Evolutionary conservation across 1,284 basidiomycete genomes (phyloP).

Genomic region (Apiotrichum montevideense): DNA sequence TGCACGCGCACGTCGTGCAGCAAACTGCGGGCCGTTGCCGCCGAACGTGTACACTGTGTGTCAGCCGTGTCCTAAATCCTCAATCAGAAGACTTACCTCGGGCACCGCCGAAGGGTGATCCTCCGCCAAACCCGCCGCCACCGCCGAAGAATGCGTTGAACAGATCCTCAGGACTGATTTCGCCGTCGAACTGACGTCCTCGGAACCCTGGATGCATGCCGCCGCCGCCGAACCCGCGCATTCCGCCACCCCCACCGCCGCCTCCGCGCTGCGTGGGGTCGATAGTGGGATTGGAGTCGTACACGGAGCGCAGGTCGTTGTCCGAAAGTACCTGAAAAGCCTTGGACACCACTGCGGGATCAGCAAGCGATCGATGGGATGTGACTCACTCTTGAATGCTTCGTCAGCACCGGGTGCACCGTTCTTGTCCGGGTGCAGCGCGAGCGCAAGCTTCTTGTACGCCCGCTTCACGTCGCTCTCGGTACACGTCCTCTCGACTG

Average conservation of each 20-base stretch:
- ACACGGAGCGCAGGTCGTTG: constrained; percentile 82
- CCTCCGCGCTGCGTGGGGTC: constrained; percentile 79
- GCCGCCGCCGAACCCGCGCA: constrained; percentile 44
- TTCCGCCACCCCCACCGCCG: constrained; percentile 36
- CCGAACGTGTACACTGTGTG: constrained; percentile 48
- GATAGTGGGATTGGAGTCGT: constrained; percentile 75
- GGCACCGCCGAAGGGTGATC: constrained; percentile 53
- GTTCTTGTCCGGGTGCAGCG: constrained; percentile 95
- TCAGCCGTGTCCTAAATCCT: neutral
- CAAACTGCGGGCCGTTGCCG: constrained; percentile 49
- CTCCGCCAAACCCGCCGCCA: constrained; percentile 52
- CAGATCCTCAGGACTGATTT: constrained; percentile 89
- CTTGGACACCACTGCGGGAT: constrained; percentile 81
- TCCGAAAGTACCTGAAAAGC: constrained; percentile 95
- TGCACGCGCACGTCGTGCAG: constrained; percentile 11
- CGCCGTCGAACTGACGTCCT: constrained; percentile 61
- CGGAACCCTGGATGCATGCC: constrained; percentile 49
- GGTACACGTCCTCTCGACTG: constrained; percentile 73
- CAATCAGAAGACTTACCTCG: constrained; percentile 27
- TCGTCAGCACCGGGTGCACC: constrained; percentile 97
- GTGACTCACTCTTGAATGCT: constrained; percentile 87
- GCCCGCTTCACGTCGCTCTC: constrained; percentile 93
- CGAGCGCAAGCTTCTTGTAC: constrained; percentile 93
- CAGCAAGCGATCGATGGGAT: neutral
- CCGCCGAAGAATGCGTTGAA: constrained; percentile 99